Evolutionary conservation across 495 filamentous ascomycete species (phyloP).

Genomic region (Trichoderma gamsii): DNA sequence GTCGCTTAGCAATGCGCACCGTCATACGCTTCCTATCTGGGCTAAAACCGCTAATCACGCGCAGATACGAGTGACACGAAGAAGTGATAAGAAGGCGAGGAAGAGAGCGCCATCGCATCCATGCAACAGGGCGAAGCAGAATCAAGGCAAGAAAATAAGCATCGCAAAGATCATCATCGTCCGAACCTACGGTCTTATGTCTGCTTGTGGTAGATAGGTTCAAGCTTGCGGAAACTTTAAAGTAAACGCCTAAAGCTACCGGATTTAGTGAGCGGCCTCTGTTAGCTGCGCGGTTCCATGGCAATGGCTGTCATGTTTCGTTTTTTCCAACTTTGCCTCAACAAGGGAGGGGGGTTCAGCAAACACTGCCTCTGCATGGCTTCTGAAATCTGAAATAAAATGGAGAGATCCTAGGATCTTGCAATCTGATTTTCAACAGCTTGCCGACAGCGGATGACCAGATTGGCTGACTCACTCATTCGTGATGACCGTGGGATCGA

Average conservation of each 20-base stretch:
- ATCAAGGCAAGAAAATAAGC: too few relatives aligned
- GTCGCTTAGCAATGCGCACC: neutral
- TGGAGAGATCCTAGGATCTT: neutral
- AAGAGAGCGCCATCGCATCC: too few relatives aligned
- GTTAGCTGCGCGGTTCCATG: neutral
- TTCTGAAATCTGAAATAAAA: neutral
- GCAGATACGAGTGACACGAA: too few relatives aligned
- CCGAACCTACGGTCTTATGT: neutral
- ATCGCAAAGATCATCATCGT: too few relatives aligned
- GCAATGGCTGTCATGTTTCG: neutral
- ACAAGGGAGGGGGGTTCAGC: neutral
- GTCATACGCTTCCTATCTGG: too few relatives aligned
- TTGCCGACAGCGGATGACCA: too few relatives aligned
- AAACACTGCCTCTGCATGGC: neutral
- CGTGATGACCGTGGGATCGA: too few relatives aligned
- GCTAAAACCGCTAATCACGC: too few relatives aligned
- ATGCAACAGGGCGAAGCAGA: too few relatives aligned
- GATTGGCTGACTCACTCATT: too few relatives aligned
- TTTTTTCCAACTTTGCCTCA: neutral
- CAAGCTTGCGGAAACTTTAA: neutral
- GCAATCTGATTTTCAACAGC: too few relatives aligned
- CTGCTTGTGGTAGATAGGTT: neutral
- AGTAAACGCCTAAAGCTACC: neutral
- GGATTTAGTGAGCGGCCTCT: constrained; percentile 7
- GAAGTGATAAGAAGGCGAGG: too few relatives aligned